A percentile compares a stretch with the other conserved stretches of the same genome.
These are phyloP conservation scores for Pisolithus orientalis DNA, from an alignment of 768 basidiomycete species.

Conservation along the genomic window DNA sequence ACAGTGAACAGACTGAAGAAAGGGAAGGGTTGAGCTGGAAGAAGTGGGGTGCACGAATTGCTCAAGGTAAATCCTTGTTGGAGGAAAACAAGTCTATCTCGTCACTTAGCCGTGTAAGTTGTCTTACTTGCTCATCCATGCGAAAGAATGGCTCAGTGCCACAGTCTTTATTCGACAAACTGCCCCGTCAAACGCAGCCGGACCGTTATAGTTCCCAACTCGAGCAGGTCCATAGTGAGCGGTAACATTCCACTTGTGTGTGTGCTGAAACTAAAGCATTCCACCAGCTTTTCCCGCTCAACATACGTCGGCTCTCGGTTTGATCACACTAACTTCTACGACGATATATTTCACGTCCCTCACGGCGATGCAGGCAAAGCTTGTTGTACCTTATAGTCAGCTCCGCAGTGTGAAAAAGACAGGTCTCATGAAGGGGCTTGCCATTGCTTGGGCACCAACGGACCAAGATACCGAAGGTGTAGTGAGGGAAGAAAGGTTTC, in stretches of 20 bases:
- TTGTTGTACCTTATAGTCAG: slow-evolving; percentile 39
- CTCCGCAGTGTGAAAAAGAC: slow-evolving; percentile 55
- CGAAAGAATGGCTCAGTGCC: neutral
- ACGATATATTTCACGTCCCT: slow-evolving; percentile 52
- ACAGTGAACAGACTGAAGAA: slow-evolving; percentile 1
- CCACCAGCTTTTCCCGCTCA: slow-evolving; percentile 56
- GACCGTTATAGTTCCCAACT: neutral
- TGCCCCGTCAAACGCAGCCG: neutral
- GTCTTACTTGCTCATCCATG: neutral
- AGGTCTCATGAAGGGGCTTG: slow-evolving; percentile 47
- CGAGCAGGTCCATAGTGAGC: slow-evolving; percentile 32
- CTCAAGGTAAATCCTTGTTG: slow-evolving; percentile 38
- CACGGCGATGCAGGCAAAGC: slow-evolving; percentile 37
- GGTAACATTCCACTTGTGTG: neutral
- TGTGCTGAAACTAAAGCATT: neutral
- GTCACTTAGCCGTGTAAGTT: slow-evolving; percentile 29
- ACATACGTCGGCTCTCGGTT: slow-evolving; percentile 45
- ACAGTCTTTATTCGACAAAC: slow-evolving; percentile 7
- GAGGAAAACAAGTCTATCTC: slow-evolving; percentile 38
- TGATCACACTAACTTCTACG: slow-evolving; percentile 50
- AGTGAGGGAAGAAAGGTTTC: slow-evolving; percentile 48
- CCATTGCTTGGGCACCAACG: slow-evolving; percentile 37
- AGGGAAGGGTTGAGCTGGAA: slow-evolving; percentile 41
- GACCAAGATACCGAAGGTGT: slow-evolving; percentile 21
- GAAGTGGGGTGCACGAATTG: slow-evolving; percentile 48